Evolutionary conservation across 2,329 filamentous ascomycete genomes (phyloP), one percentile per base, ranked within the genome.

Genomic region (Byssothecium circinans): DNA sequence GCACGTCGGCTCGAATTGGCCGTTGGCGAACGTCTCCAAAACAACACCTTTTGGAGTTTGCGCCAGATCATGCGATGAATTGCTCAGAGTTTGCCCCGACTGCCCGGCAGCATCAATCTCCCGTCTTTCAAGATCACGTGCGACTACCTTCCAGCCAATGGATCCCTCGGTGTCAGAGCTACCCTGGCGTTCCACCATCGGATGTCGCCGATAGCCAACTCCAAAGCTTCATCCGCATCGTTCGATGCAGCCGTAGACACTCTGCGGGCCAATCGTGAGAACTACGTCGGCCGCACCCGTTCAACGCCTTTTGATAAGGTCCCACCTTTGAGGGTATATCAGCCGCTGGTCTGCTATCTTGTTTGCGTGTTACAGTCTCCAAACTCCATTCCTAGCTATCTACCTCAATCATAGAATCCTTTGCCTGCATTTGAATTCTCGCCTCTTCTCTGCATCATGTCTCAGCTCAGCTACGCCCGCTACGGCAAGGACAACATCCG

Each of bases 401-500:
- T 32, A 4, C 14, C 12, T 37, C 30, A 2, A 10, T 8, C 23
- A n/a, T 5, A 6, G 11, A 10, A 38, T 25, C 18, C 43, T 25
- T 29, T n/a, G 36, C 22, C 10, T 25, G 23, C 23, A 25, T 25
- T 25, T 25, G 23, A 25, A 5, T 25, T 48, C 36, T 19, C 20
- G 18, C 19, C 42, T 23, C 41, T 41, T 45, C 35, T 39, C 35
- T 22, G 43, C 60, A 67, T 50, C 49, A 78, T 78, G 74, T 68
- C 75, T 57, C 65, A 75, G 49, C 75, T 79, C 56, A 73, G 67
- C 59, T 74, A 75, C 64, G 88, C 88, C 62, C 84, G 86, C 69
- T 92, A 91, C 71, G 88, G 88, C 77, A 92, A 99, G 84, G 94
- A 97, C 83, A 97, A 99, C 78, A 87, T 99, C 81, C 91, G 94